Conservation (phyloP, 352 stramenopile genomes). For the Globisporangium nunn region DNA sequence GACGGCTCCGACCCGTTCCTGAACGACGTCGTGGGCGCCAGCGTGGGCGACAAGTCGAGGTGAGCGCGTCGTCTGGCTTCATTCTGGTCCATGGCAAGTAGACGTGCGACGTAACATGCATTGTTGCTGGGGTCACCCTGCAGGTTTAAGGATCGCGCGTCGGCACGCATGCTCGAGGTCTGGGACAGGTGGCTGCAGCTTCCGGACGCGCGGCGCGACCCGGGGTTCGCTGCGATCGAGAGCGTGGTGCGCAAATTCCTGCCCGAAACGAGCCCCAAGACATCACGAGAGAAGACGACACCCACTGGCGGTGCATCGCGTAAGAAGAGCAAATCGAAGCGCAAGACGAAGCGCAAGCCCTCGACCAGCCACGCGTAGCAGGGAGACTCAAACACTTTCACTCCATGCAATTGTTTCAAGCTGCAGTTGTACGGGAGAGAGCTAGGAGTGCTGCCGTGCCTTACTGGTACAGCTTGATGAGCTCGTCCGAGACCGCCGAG, state of each 20-base stretch:
- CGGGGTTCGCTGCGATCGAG: conserved; percentile 41
- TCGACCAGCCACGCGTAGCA: neutral
- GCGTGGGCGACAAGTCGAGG: conserved; percentile 32
- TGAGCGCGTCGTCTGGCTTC: conserved; percentile 8
- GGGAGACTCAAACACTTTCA: neutral
- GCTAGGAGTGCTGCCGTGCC: conserved; percentile 8
- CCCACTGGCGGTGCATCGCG: too few species aligned
- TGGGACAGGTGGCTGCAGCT: conserved; percentile 54
- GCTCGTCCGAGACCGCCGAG: conserved; percentile 96
- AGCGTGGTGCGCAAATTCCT: conserved; percentile 47
- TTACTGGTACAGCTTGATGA: conserved; percentile 98
- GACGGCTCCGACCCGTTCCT: conserved; percentile 34
- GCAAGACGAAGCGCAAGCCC: neutral
- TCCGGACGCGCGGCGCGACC: conserved; percentile 36
- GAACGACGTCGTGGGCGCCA: conserved; percentile 33
- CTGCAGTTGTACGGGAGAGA: neutral
- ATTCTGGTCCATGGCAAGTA: neutral
- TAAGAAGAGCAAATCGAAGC: conserved; percentile 1
- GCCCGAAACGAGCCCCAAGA: conserved; percentile 7
- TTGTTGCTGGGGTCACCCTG: neutral
- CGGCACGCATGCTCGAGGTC: conserved; percentile 59
- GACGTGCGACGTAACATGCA: neutral
- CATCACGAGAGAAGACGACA: conserved; percentile 1
- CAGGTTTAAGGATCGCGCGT: conserved; percentile 65
- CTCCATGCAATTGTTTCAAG: neutral